A percentile compares a stretch with the other conserved stretches of the same genome.
Conservation (phyloP, 352 stramenopile species). For the Pythium pyrilobum region DNA sequence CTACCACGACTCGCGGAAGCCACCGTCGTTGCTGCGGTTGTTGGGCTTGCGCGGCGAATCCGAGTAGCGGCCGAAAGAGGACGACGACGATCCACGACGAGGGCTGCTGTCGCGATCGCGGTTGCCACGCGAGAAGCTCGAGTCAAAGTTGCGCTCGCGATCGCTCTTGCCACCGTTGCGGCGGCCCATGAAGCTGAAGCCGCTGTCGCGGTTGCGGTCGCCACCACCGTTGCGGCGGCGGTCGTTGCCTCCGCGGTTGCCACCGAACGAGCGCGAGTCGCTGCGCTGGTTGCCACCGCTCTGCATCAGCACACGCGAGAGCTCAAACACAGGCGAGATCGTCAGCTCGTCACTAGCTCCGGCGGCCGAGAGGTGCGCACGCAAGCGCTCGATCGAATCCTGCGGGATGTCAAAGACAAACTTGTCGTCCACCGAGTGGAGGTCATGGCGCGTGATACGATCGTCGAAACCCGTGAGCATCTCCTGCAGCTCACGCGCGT, state of each 20-base stretch:
- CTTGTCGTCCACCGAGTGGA: constrained; percentile 56
- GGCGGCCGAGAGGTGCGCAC: constrained; percentile 30
- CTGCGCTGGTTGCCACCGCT: constrained; percentile 14
- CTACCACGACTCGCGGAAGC: constrained; percentile 24
- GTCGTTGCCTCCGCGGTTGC: constrained; percentile 1
- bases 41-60: constrained; percentile 13
- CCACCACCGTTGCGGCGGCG: constrained; percentile 1
- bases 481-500: constrained; percentile 42
- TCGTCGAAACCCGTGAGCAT: constrained; percentile 39
- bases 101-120: constrained; percentile 18
- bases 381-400: constrained; percentile 38
- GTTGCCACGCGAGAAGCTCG: constrained; percentile 32
- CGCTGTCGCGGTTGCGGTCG: constrained; percentile 4
- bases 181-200: constrained; percentile 10
- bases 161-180: constrained; percentile 21
- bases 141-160: constrained; percentile 40
- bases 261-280: constrained; percentile 8
- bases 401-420: constrained; percentile 68
- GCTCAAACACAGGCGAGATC: constrained; percentile 42
- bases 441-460: constrained; percentile 32
- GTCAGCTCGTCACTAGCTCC: constrained; percentile 28
- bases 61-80: constrained; percentile 28
- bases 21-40: constrained; percentile 21
- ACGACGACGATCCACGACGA: constrained; percentile 14
- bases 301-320: constrained; percentile 45